phyloP scores from a whole-genome alignment of 139 green algal genomes.

The Chlorella ohadii region DNA sequence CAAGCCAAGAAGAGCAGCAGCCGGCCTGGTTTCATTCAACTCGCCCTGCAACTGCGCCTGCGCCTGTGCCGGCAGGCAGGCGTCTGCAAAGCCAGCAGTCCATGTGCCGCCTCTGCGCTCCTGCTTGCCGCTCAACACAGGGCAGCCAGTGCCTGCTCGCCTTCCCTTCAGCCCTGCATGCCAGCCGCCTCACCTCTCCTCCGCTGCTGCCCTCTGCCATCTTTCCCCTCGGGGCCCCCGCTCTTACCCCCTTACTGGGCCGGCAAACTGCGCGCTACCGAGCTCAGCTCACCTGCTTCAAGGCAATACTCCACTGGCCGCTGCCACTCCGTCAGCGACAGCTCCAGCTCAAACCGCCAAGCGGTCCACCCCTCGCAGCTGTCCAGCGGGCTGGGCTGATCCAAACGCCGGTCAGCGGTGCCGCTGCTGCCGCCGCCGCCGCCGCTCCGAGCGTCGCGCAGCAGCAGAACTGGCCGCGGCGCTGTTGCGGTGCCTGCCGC shows the following conservation, averaged over 20 bases:
- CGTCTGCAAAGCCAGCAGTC: too few relatives aligned
- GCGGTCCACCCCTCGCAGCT: conserved; percentile 44
- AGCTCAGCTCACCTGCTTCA: background rate
- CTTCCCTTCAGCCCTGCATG: too few relatives aligned
- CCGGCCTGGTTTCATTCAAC: too few relatives aligned
- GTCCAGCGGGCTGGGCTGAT: conserved; percentile 32
- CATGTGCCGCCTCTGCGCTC: too few relatives aligned
- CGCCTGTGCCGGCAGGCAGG: too few relatives aligned
- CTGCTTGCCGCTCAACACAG: too few relatives aligned
- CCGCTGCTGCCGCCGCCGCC: background rate
- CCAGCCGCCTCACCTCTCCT: too few relatives aligned
- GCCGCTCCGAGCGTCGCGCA: background rate
- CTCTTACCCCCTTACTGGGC: too few relatives aligned
- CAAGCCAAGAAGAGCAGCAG: background rate
- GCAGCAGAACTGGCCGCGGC: background rate
- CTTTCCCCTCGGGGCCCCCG: too few relatives aligned
- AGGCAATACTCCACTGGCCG: background rate
- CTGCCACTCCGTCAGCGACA: conserved; percentile 34
- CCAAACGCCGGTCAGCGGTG: background rate
- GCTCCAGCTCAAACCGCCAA: conserved; percentile 59
- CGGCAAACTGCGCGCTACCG: too few relatives aligned
- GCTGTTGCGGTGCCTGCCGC: background rate
- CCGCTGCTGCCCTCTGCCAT: too few relatives aligned
- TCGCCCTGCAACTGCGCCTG: too few relatives aligned
- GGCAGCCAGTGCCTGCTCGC: background rate